A percentile compares a stretch with the other conserved stretches of the same genome.
These are phyloP conservation scores for Trichoderma semiorbis DNA, from an alignment of 2,329 filamentous ascomycete genomes.

Conservation along the genomic window DNA sequence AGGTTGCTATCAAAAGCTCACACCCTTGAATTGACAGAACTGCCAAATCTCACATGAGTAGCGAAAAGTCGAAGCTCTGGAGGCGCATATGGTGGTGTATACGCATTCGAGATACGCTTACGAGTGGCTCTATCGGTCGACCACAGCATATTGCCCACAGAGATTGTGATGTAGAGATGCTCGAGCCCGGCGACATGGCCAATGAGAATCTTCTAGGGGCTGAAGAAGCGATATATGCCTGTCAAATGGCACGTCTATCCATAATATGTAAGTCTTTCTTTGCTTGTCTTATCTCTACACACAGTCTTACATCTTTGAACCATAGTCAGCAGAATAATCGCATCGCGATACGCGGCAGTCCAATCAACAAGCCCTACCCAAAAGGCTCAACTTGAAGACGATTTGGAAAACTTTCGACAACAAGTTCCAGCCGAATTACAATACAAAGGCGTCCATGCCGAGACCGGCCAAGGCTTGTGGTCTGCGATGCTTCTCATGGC, in stretches of 20 bases:
- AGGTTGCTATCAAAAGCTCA: not conserved
- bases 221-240: not conserved
- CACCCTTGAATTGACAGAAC: not conserved
- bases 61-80: not conserved
- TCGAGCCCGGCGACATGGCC: not conserved
- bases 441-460: not conserved
- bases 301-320: not conserved
- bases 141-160: not conserved
- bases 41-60: not conserved
- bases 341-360: not conserved
- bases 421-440: not conserved
- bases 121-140: not conserved
- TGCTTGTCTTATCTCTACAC: not conserved
- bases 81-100: constrained; percentile 5
- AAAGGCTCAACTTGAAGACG: not conserved
- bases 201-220: not conserved
- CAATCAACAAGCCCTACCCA: not conserved
- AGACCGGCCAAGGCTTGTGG: not conserved
- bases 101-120: not conserved
- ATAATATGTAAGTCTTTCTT: not conserved
- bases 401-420: not conserved
- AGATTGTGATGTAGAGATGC: not conserved
- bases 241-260: not conserved
- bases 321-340: not conserved
- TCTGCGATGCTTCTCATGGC: constrained; percentile 4